These are phyloP conservation scores for Arabidopsis hybrid DNA, from an alignment of 441 rosid species.

Conservation along the genomic window DNA sequence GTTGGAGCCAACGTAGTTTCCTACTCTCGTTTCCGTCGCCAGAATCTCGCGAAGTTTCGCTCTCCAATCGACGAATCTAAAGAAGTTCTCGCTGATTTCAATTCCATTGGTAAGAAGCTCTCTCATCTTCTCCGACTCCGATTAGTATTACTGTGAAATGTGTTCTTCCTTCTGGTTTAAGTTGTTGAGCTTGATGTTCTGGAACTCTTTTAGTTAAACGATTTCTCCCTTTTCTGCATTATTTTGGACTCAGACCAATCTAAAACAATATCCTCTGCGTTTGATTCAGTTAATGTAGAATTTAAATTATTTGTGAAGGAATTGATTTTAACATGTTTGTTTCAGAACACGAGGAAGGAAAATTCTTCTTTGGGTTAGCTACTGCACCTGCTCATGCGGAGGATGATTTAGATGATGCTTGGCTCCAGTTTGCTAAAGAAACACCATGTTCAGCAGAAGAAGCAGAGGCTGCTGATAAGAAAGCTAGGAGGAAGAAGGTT, in stretches of 20 bases:
- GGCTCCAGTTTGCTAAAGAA: constrained; percentile 92
- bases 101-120: constrained; percentile 51
- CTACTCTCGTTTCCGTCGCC: constrained; percentile 70
- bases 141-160: constrained; percentile 7
- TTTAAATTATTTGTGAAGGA: neutral
- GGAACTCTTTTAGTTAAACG: neutral
- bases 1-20: constrained; percentile 83
- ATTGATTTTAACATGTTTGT: constrained; percentile 4
- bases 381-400: constrained; percentile 98
- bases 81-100: constrained; percentile 77
- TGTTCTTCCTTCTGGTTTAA: neutral
- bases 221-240: neutral
- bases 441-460: constrained; percentile 54
- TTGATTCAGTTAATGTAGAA: neutral
- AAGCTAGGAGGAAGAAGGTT: constrained; percentile 49
- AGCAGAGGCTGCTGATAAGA: constrained; percentile 62
- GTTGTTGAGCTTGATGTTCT: neutral
- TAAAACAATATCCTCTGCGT: too few relatives aligned
- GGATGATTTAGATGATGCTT: constrained; percentile 93
- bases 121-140: constrained; percentile 11
- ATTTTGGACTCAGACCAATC: neutral
- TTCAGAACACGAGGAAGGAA: constrained; percentile 42
- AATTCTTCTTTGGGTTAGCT: constrained; percentile 95
- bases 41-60: constrained; percentile 56
- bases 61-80: constrained; percentile 84